Evolutionary conservation across 1,139 yeast species (phyloP).

Genomic region (Protomyces gravidus): DNA sequence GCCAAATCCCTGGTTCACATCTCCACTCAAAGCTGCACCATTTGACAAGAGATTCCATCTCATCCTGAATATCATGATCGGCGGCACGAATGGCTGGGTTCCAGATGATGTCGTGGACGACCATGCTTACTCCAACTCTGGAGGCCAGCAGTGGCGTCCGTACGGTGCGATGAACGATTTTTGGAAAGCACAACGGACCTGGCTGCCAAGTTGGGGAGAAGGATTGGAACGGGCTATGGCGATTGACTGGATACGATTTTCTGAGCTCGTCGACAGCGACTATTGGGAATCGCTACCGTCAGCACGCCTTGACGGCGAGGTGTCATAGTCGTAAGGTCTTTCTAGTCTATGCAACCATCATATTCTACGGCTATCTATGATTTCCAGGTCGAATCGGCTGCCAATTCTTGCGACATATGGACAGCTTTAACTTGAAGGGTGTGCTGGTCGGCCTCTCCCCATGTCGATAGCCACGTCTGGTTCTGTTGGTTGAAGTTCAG

Average conservation of each 20-base stretch:
- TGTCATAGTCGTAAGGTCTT: background rate
- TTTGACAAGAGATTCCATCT: conserved; percentile 33
- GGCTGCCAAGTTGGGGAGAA: conserved; percentile 26
- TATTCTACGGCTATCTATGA: no score
- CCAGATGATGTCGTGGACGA: conserved; percentile 30
- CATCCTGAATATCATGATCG: conserved; percentile 34
- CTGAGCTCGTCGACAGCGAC: conserved; percentile 9
- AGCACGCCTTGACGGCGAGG: conserved; percentile 4
- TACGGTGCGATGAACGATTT: conserved; percentile 23
- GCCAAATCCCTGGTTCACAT: conserved; percentile 33
- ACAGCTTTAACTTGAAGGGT: conserved; percentile 19
- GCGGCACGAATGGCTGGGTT: conserved; percentile 34
- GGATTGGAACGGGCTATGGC: conserved; percentile 21
- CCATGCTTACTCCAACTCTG: conserved; percentile 30
- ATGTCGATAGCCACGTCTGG: conserved; percentile 23
- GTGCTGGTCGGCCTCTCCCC: conserved; percentile 21
- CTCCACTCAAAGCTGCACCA: conserved; percentile 31
- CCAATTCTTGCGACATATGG: conserved; percentile 18
- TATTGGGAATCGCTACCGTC: conserved; percentile 19
- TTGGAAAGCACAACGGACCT: conserved; percentile 22
- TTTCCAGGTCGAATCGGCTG: background rate
- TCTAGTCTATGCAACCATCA: no score
- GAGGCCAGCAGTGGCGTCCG: conserved; percentile 14
- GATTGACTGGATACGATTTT: conserved; percentile 22
- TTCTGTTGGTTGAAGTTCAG: conserved; percentile 26